phyloP scores from a whole-genome alignment of 2,329 filamentous ascomycete species.

The Samsoniella hepiali region DNA sequence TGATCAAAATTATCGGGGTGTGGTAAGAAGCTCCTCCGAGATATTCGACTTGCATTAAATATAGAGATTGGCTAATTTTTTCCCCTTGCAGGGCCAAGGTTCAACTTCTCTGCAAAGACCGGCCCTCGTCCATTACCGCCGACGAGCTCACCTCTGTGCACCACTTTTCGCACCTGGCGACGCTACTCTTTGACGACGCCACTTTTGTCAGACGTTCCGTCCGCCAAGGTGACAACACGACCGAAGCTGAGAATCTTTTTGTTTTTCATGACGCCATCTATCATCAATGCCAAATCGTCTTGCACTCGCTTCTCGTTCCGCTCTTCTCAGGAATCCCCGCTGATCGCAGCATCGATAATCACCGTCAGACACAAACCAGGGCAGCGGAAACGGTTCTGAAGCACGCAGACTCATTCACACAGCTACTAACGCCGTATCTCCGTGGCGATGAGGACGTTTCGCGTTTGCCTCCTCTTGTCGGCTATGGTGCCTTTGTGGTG shows the following conservation, averaged over 20 bases:
- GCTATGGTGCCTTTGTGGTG: slow-evolving; percentile 7
- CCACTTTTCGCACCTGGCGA: slow-evolving; percentile 8
- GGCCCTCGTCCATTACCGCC: background rate
- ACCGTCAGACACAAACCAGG: background rate
- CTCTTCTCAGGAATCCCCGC: slow-evolving; percentile 7
- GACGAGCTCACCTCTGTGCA: slow-evolving; percentile 9
- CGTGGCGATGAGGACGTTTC: background rate
- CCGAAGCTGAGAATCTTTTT: background rate
- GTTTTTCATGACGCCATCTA: slow-evolving; percentile 9
- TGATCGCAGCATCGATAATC: slow-evolving; percentile 2
- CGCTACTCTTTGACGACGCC: slow-evolving; percentile 5
- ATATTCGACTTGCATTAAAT: background rate
- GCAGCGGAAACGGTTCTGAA: slow-evolving; percentile 4
- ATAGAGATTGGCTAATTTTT: background rate
- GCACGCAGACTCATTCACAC: background rate
- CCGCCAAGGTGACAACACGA: background rate
- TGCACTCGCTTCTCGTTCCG: slow-evolving; percentile 5
- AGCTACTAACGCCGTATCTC: background rate
- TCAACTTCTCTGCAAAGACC: slow-evolving; percentile 9
- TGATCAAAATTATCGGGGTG: slow-evolving; percentile 10
- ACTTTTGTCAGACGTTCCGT: background rate
- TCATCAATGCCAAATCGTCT: slow-evolving; percentile 12
- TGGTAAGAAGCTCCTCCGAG: background rate
- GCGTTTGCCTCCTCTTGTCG: slow-evolving; percentile 7
- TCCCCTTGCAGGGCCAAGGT: background rate